These are phyloP conservation scores for Aspergillus ochraceus DNA, from an alignment of 2,329 filamentous ascomycete species.

Conservation along the genomic window DNA sequence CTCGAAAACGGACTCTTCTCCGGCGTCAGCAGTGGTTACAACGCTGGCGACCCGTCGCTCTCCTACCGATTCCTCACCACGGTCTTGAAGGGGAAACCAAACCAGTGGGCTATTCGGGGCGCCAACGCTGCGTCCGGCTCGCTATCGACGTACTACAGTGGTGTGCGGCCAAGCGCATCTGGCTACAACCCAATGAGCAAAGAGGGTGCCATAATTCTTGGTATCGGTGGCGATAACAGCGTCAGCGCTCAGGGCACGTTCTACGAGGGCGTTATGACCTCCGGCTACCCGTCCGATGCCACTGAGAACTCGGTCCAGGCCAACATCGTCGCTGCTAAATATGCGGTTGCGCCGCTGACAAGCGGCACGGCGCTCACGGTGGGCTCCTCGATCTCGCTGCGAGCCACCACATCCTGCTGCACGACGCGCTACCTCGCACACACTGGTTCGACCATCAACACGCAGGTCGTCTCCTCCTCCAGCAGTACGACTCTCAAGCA, in stretches of 20 bases:
- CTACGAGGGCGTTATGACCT: conserved; percentile 66
- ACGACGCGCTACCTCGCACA: conserved; percentile 58
- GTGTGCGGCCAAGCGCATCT: conserved; percentile 50
- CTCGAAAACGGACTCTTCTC: conserved; percentile 68
- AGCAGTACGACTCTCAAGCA: conserved; percentile 53
- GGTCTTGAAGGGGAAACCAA: conserved; percentile 56
- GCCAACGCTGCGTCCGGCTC: conserved; percentile 56
- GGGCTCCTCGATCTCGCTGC: conserved; percentile 55
- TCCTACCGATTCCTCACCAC: conserved; percentile 59
- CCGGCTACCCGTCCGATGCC: conserved; percentile 60
- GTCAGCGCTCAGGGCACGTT: conserved; percentile 61
- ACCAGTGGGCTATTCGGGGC: conserved; percentile 61
- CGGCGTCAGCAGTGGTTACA: conserved; percentile 48
- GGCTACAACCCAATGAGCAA: conserved; percentile 65
- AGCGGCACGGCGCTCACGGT: conserved; percentile 51
- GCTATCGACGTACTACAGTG: conserved; percentile 61
- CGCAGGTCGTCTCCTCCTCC: conserved; percentile 55
- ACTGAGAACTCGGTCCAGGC: conserved; percentile 61
- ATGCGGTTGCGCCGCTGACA: conserved; percentile 49
- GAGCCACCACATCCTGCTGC: conserved; percentile 56
- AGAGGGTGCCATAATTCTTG: conserved; percentile 66
- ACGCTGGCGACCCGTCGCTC: conserved; percentile 55
- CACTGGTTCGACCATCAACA: conserved; percentile 52
- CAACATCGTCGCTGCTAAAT: conserved; percentile 61
- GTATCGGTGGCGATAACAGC: conserved; percentile 69